Evolutionary conservation across 1,284 basidiomycete species (phyloP).

Genomic region (Leccinum subrobustum): DNA sequence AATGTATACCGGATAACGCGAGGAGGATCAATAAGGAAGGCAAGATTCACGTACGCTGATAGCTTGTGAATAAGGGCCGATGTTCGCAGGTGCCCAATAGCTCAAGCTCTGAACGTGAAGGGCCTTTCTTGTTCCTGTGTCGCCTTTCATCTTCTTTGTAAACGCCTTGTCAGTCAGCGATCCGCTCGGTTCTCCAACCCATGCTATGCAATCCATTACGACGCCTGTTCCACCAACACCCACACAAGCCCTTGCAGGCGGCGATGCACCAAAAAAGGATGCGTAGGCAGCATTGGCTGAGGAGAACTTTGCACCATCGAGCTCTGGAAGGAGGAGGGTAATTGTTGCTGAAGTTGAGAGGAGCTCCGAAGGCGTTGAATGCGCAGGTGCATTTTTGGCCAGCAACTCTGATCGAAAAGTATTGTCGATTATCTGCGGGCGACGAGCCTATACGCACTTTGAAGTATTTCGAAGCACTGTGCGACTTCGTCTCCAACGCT

Average conservation of each 20-base stretch:
- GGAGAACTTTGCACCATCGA: conserved; percentile 65
- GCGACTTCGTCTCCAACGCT: conserved; percentile 63
- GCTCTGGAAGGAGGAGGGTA: conserved; percentile 82
- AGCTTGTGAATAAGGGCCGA: conserved; percentile 97
- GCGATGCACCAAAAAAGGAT: conserved; percentile 85
- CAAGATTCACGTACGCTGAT: conserved; percentile 57
- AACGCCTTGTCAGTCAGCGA: conserved; percentile 11
- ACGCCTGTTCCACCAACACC: conserved; percentile 62
- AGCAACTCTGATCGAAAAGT: conserved; percentile 14
- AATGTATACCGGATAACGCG: conserved; percentile 3
- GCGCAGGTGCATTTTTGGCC: background rate
- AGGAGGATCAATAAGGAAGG: background rate
- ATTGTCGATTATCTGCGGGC: conserved; percentile 3
- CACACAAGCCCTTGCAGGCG: conserved; percentile 92
- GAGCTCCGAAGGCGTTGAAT: conserved; percentile 17
- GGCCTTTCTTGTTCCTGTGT: conserved; percentile 50
- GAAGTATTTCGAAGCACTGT: conserved; percentile 56
- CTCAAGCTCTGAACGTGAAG: conserved; percentile 94
- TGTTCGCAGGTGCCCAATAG: conserved; percentile 99
- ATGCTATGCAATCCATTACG: conserved; percentile 75
- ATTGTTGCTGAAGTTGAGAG: conserved; percentile 74
- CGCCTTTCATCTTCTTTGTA: conserved; percentile 30
- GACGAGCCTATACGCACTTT: conserved; percentile 43
- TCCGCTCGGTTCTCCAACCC: conserved; percentile 36
- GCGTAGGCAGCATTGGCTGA: conserved; percentile 78